Evolutionary conservation across 2,329 filamentous ascomycete species (phyloP), one percentile per base, ranked within the genome.

Genomic region (Aspergillus arachidicola): DNA sequence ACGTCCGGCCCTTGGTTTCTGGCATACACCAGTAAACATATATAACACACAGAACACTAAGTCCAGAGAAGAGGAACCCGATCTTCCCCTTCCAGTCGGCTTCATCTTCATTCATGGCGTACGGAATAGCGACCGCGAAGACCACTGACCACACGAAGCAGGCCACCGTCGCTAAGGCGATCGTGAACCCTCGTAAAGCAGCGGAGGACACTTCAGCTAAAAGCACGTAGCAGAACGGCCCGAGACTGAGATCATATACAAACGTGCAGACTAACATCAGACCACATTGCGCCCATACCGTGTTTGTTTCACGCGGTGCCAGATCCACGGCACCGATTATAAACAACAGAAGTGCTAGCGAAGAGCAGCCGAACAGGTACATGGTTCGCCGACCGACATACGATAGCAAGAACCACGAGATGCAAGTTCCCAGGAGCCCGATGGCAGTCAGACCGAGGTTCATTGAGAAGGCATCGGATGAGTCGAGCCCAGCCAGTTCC

Each of bases 231-330:
- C 81, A 84, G 16, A 86, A 79, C 0, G 84, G 84, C 0, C 84
- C 85, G 9, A 86, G 80, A 6, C 82, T 82, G 61, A 82, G 78
- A 71, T 83, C 82, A 69, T 86, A 87, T 4, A 83, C 77, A 54
- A 86, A 83, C 3, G 64, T 72, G 61, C 70, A 76, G 3, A 66
- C 62, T 1, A 76, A 54, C 62, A 75, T 72, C 2, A 83, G 66
- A 3, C 73, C 73, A 3, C 76, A 78, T 64, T 83, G 79, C 0
- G 78, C 78, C 77, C 80, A 83, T 1, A 71, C 69, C 0, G 72
- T 71, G 21, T 55, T 63, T 0, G 61, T 57, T 41, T 77, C 70
- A 1, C 69, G 69, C 3, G 78, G 77, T 2, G 79, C 69, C 23
- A 76, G 73, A 54, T 79, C 79, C 6, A 81, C 63, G 6, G 77